A percentile compares a stretch with the other conserved stretches of the same genome.
Evolutionary conservation across 2,329 filamentous ascomycete species (phyloP).

Genomic region (Orbilia blumenaviensis): DNA sequence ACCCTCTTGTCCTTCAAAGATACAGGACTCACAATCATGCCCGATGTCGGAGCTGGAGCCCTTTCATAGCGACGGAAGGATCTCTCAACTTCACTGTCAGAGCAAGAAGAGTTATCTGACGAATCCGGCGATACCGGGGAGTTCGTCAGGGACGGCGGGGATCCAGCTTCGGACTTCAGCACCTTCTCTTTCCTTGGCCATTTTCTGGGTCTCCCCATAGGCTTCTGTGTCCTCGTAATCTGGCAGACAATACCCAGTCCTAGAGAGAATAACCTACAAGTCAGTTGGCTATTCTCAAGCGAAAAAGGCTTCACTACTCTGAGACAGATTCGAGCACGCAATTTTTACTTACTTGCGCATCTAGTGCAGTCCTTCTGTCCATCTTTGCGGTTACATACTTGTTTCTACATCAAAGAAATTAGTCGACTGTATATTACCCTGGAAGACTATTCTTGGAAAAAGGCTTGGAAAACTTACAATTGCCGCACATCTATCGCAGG

Average conservation of each 20-base stretch:
- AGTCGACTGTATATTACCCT: constrained; percentile 11
- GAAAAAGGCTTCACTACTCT: neutral
- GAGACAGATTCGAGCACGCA: constrained; percentile 25
- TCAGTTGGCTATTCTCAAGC: neutral
- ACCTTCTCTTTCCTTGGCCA: constrained; percentile 51
- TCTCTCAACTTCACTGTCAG: constrained; percentile 49
- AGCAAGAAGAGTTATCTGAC: constrained; percentile 50
- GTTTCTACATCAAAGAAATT: constrained; percentile 47
- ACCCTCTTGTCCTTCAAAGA: constrained; percentile 52
- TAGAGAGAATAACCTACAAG: constrained; percentile 13
- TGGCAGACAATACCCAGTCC: constrained; percentile 53
- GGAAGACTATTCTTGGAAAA: constrained; percentile 25
- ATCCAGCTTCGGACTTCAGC: constrained; percentile 46
- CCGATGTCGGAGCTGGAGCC: constrained; percentile 40
- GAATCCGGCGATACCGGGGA: constrained; percentile 50
- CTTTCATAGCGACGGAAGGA: constrained; percentile 47
- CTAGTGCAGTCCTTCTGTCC: constrained; percentile 53
- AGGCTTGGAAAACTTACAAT: constrained; percentile 32
- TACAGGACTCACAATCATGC: constrained; percentile 44
- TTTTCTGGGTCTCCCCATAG: constrained; percentile 54
- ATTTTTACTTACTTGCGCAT: constrained; percentile 52
- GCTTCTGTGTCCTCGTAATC: constrained; percentile 54
- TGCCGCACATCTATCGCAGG: constrained; percentile 54
- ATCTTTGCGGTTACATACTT: constrained; percentile 55
- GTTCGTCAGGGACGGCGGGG: constrained; percentile 46